Conservation (phyloP, 345 rosid genomes). For the Salix exigua region DNA sequence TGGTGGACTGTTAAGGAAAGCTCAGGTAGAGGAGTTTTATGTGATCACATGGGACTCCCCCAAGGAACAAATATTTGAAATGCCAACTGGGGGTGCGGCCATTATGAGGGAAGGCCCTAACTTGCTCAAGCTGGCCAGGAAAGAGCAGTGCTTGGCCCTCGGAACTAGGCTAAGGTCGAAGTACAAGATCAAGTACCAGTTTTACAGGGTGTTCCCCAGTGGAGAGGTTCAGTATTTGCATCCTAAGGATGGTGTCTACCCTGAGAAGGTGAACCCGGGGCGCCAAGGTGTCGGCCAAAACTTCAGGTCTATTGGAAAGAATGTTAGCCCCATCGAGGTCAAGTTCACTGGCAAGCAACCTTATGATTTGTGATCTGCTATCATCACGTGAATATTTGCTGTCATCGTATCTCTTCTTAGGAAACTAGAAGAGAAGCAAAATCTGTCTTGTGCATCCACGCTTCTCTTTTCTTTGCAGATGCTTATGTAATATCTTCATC, state of each 20-base stretch:
- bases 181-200: slow-evolving; percentile 96
- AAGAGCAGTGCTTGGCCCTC: slow-evolving; percentile 88
- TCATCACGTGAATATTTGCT: not conserved
- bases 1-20: slow-evolving; percentile 71
- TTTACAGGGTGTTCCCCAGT: slow-evolving; percentile 87
- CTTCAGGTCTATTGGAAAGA: slow-evolving; percentile 84
- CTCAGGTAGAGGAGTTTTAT: slow-evolving; percentile 88
- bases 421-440: not conserved
- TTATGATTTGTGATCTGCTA: slow-evolving; percentile 53
- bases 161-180: slow-evolving; percentile 90
- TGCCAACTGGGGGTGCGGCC: slow-evolving; percentile 95
- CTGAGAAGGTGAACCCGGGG: slow-evolving; percentile 89
- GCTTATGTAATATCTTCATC: not conserved
- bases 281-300: slow-evolving; percentile 82
- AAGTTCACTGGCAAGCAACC: slow-evolving; percentile 92
- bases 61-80: slow-evolving; percentile 87
- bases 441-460: not conserved
- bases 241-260: slow-evolving; percentile 93
- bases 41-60: slow-evolving; percentile 96
- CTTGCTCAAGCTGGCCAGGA: slow-evolving; percentile 86
- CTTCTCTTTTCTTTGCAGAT: not conserved
- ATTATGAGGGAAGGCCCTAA: slow-evolving; percentile 95
- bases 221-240: slow-evolving; percentile 93
- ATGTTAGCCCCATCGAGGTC: slow-evolving; percentile 81
- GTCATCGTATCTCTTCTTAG: not conserved